Conservation (phyloP, 768 basidiomycete species). For the Imleria badia region DNA sequence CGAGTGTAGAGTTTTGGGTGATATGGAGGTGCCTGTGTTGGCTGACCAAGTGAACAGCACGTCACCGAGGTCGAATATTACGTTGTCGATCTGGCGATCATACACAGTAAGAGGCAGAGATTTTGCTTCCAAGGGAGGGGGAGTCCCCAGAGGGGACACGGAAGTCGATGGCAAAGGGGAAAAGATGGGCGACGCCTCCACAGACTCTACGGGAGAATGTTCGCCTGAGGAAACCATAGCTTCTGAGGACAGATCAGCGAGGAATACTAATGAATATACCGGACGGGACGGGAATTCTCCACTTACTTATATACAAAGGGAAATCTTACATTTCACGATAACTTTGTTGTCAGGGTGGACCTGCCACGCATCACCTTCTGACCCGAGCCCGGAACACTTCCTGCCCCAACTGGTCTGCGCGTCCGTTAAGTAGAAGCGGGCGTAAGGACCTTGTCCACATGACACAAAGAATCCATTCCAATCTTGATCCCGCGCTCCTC, state of each 20-base stretch:
- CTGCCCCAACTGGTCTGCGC: background rate
- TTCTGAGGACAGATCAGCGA: background rate
- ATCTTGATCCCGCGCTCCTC: background rate
- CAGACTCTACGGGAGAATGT: background rate
- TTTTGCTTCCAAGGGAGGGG: slow-evolving; percentile 3
- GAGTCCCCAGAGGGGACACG: background rate
- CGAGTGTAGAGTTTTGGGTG: slow-evolving; percentile 5
- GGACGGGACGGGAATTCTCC: background rate
- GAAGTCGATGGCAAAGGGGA: background rate
- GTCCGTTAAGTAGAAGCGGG: background rate
- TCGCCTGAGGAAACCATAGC: slow-evolving; percentile 1
- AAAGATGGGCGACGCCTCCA: background rate
- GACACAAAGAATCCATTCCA: background rate
- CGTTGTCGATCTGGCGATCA: slow-evolving; percentile 21
- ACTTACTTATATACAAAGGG: background rate
- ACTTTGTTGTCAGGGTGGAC: background rate
- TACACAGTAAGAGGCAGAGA: background rate
- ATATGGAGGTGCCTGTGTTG: slow-evolving; percentile 12
- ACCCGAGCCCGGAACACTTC: background rate
- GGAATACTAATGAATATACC: background rate
- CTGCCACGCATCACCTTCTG: too few species aligned
- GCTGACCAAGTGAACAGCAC: slow-evolving; percentile 25
- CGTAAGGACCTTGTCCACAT: background rate
- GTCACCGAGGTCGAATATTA: slow-evolving; percentile 24
- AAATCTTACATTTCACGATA: background rate